Base-by-base conservation (phyloP, 768 basidiomycete species). In the Scleroderma citrinum region DNA sequence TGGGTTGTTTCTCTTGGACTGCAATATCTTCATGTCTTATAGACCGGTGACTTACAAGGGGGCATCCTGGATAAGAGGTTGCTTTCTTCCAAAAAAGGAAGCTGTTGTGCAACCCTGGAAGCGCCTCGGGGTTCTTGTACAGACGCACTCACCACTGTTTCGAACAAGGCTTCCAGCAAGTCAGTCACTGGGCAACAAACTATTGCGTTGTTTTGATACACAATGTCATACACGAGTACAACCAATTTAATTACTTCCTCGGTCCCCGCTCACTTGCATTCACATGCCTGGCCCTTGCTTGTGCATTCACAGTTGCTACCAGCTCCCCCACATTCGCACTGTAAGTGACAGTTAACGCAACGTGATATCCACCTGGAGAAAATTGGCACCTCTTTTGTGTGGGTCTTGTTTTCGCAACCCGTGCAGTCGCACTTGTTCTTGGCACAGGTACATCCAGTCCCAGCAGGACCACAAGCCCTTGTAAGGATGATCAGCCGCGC, bases 391-490 rank as follows among this genome's bases (percentile, higher is more conserved):
- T 67, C 57, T 17, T 39, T 24, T 19, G 65, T 56, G 36, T 60
- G 59, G 8, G 59, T 48, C 42, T 58, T 63, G 32, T 70, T 70
- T 5, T 49, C 49, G 50, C 69, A 70, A 17, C 52, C 31, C 7
- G 48, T 17, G 56, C 69, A 70, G 38, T 59, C 43, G 38, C 69
- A 70, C 36, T 55, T 55, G 46, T 57, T 58, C 49, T 61, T 65
- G 2, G 63, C 36, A 45, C 69, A 70, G 3, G 47, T 13, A 39
- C 68, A 70, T 31, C 60, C 63, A 7, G 66, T 60, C 36, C 66
- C 68, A 14, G 48, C 26, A 30, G 67, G 56, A 7, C 64, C 62
- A 44, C 68, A 70, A 26, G 61, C 53, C 23, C 69, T 70, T 32
- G 14, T 17, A 16, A 37, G 4, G 14, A 39, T 29, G 43, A 51